Evolutionary conservation across 2,329 filamentous ascomycete species (phyloP).

Genomic region (Trichoderma semiorbis): DNA sequence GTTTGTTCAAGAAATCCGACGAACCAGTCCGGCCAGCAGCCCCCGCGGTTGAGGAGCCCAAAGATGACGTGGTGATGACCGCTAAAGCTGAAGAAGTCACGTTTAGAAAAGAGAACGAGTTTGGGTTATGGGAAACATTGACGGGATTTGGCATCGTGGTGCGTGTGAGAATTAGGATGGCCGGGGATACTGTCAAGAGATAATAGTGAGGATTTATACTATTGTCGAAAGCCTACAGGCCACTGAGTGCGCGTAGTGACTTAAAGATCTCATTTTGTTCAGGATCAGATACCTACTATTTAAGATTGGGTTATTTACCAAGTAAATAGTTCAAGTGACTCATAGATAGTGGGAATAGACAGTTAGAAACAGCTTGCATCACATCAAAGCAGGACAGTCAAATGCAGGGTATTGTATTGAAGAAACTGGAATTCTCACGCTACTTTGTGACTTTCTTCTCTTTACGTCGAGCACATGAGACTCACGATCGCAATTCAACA

Average conservation of each 20-base stretch:
- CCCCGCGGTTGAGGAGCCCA: constrained; percentile 6
- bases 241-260: background rate
- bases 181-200: background rate
- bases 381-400: background rate
- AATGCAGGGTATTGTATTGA: background rate
- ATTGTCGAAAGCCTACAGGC: background rate
- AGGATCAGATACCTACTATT: background rate
- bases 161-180: constrained; percentile 28
- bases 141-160: constrained; percentile 50
- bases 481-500: background rate
- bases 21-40: constrained; percentile 5
- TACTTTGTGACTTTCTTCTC: background rate
- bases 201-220: background rate
- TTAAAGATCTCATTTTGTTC: background rate
- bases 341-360: background rate
- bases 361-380: background rate
- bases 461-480: background rate
- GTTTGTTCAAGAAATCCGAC: constrained; percentile 29
- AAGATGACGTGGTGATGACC: constrained; percentile 36
- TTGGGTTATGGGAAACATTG: constrained; percentile 50
- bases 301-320: background rate
- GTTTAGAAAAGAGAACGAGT: constrained; percentile 49
- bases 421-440: background rate
- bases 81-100: constrained; percentile 46
- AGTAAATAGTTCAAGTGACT: background rate